A percentile compares a stretch with the other conserved stretches of the same genome.
Evolutionary conservation across 345 rosid genomes (phyloP).

Genomic region (Moricandia arvensis): DNA sequence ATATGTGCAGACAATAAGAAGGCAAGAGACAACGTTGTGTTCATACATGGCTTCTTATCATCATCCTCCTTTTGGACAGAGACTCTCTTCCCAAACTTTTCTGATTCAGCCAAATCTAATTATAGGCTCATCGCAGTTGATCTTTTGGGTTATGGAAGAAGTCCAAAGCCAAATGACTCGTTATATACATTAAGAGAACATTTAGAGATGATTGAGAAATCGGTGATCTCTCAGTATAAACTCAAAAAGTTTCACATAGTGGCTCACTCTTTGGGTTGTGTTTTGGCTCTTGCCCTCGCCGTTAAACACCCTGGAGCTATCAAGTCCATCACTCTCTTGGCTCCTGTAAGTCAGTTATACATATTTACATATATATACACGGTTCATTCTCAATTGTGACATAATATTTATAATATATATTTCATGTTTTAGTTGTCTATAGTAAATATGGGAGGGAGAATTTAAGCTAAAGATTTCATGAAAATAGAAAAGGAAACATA

Average conservation of each 20-base stretch:
- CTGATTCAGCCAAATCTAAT: constrained; percentile 55
- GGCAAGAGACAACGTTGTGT: constrained; percentile 69
- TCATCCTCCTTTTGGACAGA: constrained; percentile 96
- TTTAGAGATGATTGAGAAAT: constrained; percentile 83
- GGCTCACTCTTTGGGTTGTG: constrained; percentile 97
- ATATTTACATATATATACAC: neutral
- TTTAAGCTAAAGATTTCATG: neutral
- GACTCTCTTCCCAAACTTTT: constrained; percentile 86
- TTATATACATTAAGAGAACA: constrained; percentile 91
- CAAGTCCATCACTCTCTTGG: constrained; percentile 82
- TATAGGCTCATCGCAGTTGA: constrained; percentile 79
- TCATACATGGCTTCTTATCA: constrained; percentile 96
- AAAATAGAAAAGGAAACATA: neutral
- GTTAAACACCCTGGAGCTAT: constrained; percentile 70
- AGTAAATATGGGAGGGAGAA: neutral
- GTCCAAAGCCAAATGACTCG: constrained; percentile 92
- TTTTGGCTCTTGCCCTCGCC: constrained; percentile 88
- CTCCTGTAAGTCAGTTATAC: constrained; percentile 60
- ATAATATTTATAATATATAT: neutral
- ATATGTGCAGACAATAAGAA: constrained; percentile 38
- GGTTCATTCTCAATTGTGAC: neutral
- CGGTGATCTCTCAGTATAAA: constrained; percentile 54
- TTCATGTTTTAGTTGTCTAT: neutral
- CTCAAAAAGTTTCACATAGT: constrained; percentile 88
- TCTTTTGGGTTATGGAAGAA: constrained; percentile 84